These are phyloP conservation scores for Radiomyces spectabilis DNA, from an alignment of 192 early-diverging fungal genomes.

Conservation along the genomic window DNA sequence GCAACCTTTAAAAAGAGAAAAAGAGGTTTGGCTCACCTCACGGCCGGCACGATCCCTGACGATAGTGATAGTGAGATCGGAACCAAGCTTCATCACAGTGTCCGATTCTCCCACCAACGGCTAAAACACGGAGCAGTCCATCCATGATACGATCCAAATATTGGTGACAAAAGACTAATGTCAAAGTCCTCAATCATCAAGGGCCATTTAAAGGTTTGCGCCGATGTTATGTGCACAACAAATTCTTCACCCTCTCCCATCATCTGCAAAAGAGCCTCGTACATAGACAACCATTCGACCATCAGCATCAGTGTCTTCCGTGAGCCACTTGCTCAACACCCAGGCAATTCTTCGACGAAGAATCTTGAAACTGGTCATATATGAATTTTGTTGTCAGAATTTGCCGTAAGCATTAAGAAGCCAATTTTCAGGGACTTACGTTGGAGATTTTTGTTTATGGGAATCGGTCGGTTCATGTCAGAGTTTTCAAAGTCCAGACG, in stretches of 20 bases:
- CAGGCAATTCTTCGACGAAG: slow-evolving; percentile 66
- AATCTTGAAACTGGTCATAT: slow-evolving; percentile 41
- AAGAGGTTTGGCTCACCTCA: slow-evolving; percentile 29
- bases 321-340: slow-evolving; percentile 82
- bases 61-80: slow-evolving; percentile 63
- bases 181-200: slow-evolving; percentile 93
- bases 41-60: slow-evolving; percentile 74
- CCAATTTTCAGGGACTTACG: no score
- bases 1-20: no score
- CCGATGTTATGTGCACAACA: slow-evolving; percentile 74
- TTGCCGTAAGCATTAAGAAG: no score
- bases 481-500: slow-evolving; percentile 75
- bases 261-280: slow-evolving; percentile 63
- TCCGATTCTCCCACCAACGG: slow-evolving; percentile 70
- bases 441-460: no score
- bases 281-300: slow-evolving; percentile 60
- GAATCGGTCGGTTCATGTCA: slow-evolving; percentile 51
- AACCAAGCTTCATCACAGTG: slow-evolving; percentile 64
- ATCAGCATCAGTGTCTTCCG: slow-evolving; percentile 60
- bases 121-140: slow-evolving; percentile 50
- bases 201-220: slow-evolving; percentile 51
- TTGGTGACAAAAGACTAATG: slow-evolving; percentile 52
- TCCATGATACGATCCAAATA: slow-evolving; percentile 52
- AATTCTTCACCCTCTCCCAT: slow-evolving; percentile 62
- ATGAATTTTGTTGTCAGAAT: no score